A percentile compares a stretch with the other conserved stretches of the same genome.
Evolutionary conservation across 176 grass and related monocot genomes (phyloP).

Genomic region (Alloteropsis semialata): DNA sequence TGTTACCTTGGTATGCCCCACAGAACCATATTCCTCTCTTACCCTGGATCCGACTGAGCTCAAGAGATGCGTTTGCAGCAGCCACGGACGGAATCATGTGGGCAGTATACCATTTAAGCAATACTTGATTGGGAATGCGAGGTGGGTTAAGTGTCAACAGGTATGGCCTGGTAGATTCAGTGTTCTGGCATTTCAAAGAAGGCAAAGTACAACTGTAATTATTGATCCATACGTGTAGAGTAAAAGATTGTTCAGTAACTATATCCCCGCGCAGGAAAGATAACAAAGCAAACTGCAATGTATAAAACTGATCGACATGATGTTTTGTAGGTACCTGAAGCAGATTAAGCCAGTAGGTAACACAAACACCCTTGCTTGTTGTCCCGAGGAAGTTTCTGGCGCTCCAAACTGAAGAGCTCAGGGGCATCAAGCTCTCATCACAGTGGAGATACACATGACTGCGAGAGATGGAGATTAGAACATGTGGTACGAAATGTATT

Average conservation of each 20-base stretch:
- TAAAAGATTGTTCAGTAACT: no score
- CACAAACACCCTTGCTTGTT: no score
- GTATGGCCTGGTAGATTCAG: conserved; percentile 46
- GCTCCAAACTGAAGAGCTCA: conserved; percentile 69
- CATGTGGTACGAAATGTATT: no score
- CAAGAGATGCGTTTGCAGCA: conserved; percentile 56
- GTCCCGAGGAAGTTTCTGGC: no score
- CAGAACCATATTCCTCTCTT: conserved; percentile 74
- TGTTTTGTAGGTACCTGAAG: no score
- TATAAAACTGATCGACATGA: no score
- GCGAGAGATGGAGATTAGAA: neutral
- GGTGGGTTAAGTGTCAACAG: conserved; percentile 75
- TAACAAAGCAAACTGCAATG: neutral
- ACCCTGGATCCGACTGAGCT: conserved; percentile 66
- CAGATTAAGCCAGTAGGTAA: no score
- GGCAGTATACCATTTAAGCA: conserved; percentile 65
- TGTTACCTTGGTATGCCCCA: conserved; percentile 86
- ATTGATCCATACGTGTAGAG: no score
- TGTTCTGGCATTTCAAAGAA: conserved; percentile 35
- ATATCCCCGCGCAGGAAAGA: no score
- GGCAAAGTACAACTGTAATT: neutral
- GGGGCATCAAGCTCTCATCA: conserved; percentile 71
- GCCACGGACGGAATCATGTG: conserved; percentile 66
- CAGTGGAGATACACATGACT: conserved; percentile 80
- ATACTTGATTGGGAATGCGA: conserved; percentile 43